A percentile compares a stretch with the other conserved stretches of the same genome.
phyloP scores from a whole-genome alignment of 2,329 filamentous ascomycete genomes.

The Epichloe aotearoae region DNA sequence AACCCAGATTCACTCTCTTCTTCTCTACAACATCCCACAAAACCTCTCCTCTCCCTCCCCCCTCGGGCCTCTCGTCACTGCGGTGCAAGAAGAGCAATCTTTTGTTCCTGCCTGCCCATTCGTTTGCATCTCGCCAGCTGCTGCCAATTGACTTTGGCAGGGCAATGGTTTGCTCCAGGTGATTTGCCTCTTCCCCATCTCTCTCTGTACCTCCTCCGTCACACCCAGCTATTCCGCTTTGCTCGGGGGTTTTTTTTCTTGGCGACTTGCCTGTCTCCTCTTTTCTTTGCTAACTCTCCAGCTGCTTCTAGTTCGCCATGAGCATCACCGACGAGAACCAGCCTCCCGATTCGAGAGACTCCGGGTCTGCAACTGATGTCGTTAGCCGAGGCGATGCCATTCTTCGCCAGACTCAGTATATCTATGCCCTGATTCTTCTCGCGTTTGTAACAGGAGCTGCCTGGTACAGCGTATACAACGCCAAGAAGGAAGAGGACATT shows the following conservation, averaged over 20 bases:
- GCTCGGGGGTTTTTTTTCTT: too few relatives aligned
- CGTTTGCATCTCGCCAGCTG: constrained; percentile 5
- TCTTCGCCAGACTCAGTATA: constrained; percentile 33
- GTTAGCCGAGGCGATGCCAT: constrained; percentile 26
- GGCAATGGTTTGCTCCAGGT: constrained; percentile 26
- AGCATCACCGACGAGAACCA: constrained; percentile 21
- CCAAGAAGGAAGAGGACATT: constrained; percentile 34
- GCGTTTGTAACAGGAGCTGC: constrained; percentile 37
- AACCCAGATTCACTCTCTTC: background rate
- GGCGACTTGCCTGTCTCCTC: background rate
- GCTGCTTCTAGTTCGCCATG: constrained; percentile 20
- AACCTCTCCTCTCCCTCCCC: background rate
- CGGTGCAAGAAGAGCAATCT: constrained; percentile 1
- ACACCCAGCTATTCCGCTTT: background rate
- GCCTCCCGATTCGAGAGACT: constrained; percentile 12
- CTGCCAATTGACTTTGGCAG: constrained; percentile 23
- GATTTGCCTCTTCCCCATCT: constrained; percentile 12
- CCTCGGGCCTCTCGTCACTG: background rate
- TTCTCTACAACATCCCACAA: background rate
- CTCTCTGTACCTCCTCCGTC: constrained; percentile 9
- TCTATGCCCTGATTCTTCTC: constrained; percentile 38
- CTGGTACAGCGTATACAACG: constrained; percentile 38
- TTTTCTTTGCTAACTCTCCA: background rate
- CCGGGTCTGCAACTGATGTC: constrained; percentile 12
- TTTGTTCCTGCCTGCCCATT: constrained; percentile 1